Percentiles rank a stretch among this genome's conserved stretches.
phyloP scores from a whole-genome alignment of 306 rosid genomes.

The Senna tora region DNA sequence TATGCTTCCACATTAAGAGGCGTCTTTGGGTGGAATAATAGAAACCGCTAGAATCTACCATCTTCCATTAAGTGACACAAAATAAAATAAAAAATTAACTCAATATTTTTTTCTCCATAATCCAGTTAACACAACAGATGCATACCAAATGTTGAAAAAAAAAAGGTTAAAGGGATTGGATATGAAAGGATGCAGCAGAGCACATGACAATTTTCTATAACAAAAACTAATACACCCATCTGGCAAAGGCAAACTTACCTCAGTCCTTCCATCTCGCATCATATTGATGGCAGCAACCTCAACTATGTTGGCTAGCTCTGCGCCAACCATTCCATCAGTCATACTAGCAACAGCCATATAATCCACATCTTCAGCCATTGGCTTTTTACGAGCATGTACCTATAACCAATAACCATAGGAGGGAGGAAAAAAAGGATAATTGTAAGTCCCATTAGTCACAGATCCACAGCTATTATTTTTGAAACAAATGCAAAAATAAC shows the following conservation, averaged over 20 bases:
- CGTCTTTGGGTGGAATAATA: slow-evolving; percentile 19
- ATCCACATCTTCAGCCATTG: slow-evolving; percentile 94
- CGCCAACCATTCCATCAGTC: slow-evolving; percentile 99
- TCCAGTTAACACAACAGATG: slow-evolving; percentile 18
- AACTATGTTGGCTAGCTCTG: slow-evolving; percentile 93
- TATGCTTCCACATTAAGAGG: slow-evolving; percentile 18
- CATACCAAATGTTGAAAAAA: slow-evolving; percentile 12
- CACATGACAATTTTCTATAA: slow-evolving; percentile 2
- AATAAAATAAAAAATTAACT: too few species aligned
- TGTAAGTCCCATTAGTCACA: slow-evolving; percentile 12
- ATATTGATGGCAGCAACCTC: slow-evolving; percentile 98
- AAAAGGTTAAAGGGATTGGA: slow-evolving; percentile 5
- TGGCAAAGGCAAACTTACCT: slow-evolving; percentile 53
- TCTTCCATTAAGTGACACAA: too few species aligned
- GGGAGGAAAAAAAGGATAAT: neutral
- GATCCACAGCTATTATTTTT: slow-evolving; percentile 27
- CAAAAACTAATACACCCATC: slow-evolving; percentile 24
- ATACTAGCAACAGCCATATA: slow-evolving; percentile 88
- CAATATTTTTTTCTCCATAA: slow-evolving; percentile 4
- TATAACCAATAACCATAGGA: slow-evolving; percentile 41
- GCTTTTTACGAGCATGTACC: slow-evolving; percentile 99
- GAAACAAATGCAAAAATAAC: slow-evolving; percentile 2
- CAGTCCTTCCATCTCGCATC: slow-evolving; percentile 92
- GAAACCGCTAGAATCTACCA: slow-evolving; percentile 2
- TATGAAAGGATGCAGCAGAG: slow-evolving; percentile 15